These are phyloP conservation scores for Hypocrella siamensis DNA, from an alignment of 2,329 filamentous ascomycete species.

Conservation along the genomic window DNA sequence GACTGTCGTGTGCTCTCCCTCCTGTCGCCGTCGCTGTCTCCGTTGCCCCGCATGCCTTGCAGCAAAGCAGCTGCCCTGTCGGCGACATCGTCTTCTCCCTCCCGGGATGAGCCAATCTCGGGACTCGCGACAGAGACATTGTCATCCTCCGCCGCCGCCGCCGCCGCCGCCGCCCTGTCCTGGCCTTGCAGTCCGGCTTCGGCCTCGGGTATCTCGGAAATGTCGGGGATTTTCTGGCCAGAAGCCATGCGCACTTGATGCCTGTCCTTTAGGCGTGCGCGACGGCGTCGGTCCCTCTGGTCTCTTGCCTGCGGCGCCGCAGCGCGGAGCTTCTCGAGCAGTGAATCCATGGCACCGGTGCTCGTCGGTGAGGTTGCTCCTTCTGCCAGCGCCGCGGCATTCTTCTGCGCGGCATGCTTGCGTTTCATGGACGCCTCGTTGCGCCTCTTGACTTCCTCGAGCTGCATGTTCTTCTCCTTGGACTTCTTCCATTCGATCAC, in stretches of 20 bases:
- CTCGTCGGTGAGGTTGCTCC: constrained; percentile 49
- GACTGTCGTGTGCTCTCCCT: constrained; percentile 45
- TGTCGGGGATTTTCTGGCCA: constrained; percentile 70
- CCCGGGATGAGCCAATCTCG: constrained; percentile 24
- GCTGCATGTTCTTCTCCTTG: constrained; percentile 71
- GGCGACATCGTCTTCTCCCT: constrained; percentile 57
- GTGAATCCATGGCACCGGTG: constrained; percentile 87
- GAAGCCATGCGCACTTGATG: constrained; percentile 83
- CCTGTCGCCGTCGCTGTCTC: constrained; percentile 34
- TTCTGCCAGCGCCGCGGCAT: constrained; percentile 17
- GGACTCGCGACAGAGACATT: constrained; percentile 34
- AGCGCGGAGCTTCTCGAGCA: constrained; percentile 86
- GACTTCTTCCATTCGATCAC: constrained; percentile 93
- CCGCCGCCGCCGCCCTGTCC: too few relatives aligned
- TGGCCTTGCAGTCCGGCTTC: constrained; percentile 22
- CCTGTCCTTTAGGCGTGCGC: constrained; percentile 76
- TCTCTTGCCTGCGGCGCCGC: constrained; percentile 83
- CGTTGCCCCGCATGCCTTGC: constrained; percentile 63
- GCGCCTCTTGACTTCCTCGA: constrained; percentile 69
- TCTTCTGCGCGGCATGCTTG: constrained; percentile 59
- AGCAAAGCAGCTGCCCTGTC: constrained; percentile 71
- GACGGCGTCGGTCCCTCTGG: constrained; percentile 72
- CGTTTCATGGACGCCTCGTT: constrained; percentile 90
- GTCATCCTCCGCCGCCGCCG: constrained; percentile 36
- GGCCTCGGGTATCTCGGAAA: constrained; percentile 43